Percentiles rank a stretch among this genome's conserved stretches.
These are phyloP conservation scores for Cordyceps farinosa DNA, from an alignment of 2,329 filamentous ascomycete species.

Conservation along the genomic window DNA sequence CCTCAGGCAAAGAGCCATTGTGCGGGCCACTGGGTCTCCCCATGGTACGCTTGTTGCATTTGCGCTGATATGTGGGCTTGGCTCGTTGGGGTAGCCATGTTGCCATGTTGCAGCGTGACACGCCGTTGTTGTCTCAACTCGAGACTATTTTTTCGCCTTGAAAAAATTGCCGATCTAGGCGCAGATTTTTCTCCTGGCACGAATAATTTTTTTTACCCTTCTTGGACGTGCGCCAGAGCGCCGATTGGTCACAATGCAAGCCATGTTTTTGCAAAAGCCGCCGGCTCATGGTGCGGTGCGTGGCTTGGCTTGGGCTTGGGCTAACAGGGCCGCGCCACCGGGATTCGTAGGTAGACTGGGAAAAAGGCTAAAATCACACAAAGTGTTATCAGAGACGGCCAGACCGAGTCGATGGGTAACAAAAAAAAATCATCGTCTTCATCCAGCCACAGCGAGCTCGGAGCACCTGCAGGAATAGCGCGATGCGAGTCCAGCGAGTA, in stretches of 20 bases:
- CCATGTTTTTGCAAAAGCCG: slow-evolving; percentile 8
- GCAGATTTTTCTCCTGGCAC: background rate
- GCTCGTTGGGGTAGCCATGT: background rate
- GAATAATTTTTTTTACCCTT: slow-evolving; percentile 7
- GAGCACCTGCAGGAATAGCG: background rate
- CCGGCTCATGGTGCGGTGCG: slow-evolving; percentile 2
- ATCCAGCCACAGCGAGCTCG: background rate
- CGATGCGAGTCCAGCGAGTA: background rate
- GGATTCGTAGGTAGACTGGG: background rate
- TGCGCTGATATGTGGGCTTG: background rate
- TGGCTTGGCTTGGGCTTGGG: background rate
- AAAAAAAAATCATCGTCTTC: background rate
- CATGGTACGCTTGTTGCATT: background rate
- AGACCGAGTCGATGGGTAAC: background rate
- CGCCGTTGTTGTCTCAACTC: background rate
- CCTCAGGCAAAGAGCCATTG: background rate
- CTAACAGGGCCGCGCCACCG: slow-evolving; percentile 1
- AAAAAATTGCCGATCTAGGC: slow-evolving; percentile 5
- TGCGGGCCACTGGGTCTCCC: slow-evolving; percentile 8
- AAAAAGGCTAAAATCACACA: background rate
- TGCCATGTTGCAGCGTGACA: background rate
- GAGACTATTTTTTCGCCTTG: background rate
- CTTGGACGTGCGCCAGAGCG: background rate
- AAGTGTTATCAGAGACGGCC: background rate
- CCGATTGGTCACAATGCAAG: slow-evolving; percentile 15